Evolutionary conservation across 2,329 filamentous ascomycete genomes (phyloP).

Genomic region (Amylocarpus encephaloides): DNA sequence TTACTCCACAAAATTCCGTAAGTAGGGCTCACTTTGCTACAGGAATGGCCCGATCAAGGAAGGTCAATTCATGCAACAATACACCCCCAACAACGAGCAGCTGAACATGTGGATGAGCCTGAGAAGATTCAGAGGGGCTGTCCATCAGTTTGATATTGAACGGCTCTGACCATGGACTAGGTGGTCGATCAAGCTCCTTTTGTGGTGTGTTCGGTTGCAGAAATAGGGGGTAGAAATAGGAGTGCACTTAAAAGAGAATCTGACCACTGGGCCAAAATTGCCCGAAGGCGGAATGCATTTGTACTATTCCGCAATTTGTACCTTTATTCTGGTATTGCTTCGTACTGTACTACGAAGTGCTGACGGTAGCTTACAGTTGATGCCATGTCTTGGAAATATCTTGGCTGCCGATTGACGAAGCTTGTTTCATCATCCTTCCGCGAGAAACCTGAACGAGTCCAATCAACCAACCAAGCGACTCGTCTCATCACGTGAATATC

Average conservation of each 20-base stretch:
- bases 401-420: conserved; percentile 2
- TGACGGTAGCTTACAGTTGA: no score
- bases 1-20: not conserved
- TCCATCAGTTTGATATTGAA: not conserved
- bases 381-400: not conserved
- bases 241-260: no score
- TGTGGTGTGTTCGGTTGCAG: no score
- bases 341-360: no score
- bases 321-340: no score
- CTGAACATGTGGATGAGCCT: not conserved
- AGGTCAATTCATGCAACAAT: not conserved
- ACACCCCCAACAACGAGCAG: not conserved
- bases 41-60: not conserved
- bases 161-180: not conserved
- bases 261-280: no score
- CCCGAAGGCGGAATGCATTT: no score
- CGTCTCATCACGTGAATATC: not conserved
- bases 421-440: conserved; percentile 6
- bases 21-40: not conserved
- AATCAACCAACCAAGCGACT: not conserved
- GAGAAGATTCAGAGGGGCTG: not conserved
- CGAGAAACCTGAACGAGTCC: no score
- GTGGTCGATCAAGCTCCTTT: not conserved
- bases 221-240: no score
- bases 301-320: no score